Conservation (phyloP, 192 early-diverging fungal genomes). For the Coemansia sp. region DNA sequence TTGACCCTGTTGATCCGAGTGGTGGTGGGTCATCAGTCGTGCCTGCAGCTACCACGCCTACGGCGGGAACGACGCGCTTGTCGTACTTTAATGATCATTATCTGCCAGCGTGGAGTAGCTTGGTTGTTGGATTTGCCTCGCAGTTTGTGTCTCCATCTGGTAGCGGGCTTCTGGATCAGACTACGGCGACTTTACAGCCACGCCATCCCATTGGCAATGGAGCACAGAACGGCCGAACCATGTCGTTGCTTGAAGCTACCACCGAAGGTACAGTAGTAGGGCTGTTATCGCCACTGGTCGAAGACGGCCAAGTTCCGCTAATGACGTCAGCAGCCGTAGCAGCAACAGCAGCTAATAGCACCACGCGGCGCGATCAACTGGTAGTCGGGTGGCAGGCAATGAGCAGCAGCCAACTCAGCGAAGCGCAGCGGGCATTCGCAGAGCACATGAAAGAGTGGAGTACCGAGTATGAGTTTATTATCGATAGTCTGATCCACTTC, state of each 20-base stretch:
- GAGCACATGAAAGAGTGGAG: constrained; percentile 37
- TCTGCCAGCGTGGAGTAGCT: constrained; percentile 50
- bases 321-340: background rate
- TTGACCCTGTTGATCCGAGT: background rate
- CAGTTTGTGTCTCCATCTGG: constrained; percentile 55
- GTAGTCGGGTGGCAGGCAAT: constrained; percentile 54
- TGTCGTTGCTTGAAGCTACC: constrained; percentile 50
- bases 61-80: constrained; percentile 16
- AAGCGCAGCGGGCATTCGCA: constrained; percentile 32
- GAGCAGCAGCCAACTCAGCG: constrained; percentile 22
- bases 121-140: constrained; percentile 54
- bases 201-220: background rate
- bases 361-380: constrained; percentile 9
- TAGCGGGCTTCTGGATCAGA: constrained; percentile 42
- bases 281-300: constrained; percentile 40
- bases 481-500: constrained; percentile 38
- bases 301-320: constrained; percentile 1
- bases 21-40: background rate
- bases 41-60: background rate
- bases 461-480: constrained; percentile 49
- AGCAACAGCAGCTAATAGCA: background rate
- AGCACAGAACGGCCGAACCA: constrained; percentile 25
- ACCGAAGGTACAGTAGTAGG: constrained; percentile 53
- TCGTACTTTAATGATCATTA: constrained; percentile 40
- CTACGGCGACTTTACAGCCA: background rate